phyloP scores from a whole-genome alignment of 148 eudicot species.

The Limonium bicolor region DNA sequence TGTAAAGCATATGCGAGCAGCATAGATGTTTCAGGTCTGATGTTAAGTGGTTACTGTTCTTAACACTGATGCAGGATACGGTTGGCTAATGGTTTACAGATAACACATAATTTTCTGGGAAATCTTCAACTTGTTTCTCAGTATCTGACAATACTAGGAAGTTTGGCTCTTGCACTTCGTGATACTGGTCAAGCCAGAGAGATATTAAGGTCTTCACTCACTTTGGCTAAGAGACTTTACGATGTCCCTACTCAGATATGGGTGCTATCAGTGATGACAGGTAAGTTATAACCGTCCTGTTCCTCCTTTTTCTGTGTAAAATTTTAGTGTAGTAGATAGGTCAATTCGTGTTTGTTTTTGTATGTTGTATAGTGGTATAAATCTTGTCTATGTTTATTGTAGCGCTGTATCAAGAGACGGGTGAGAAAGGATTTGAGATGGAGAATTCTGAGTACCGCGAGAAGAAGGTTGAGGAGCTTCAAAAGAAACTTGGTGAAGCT shows the following conservation, averaged over 20 bases:
- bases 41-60: neutral
- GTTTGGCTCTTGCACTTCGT: slow-evolving; percentile 87
- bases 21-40: neutral
- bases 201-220: slow-evolving; percentile 85
- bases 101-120: slow-evolving; percentile 50
- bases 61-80: slow-evolving; percentile 61
- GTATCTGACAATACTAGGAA: slow-evolving; percentile 83
- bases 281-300: too few relatives aligned
- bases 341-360: too few relatives aligned
- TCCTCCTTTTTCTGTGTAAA: too few relatives aligned
- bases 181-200: slow-evolving; percentile 91
- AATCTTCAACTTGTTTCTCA: slow-evolving; percentile 97
- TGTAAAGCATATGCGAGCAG: neutral
- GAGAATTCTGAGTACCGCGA: neutral
- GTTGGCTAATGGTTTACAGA: slow-evolving; percentile 86
- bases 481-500: slow-evolving; percentile 9
- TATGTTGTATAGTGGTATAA: too few relatives aligned
- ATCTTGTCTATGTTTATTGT: too few relatives aligned
- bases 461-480: neutral
- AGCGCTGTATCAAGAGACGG: slow-evolving; percentile 74
- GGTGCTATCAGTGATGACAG: too few relatives aligned
- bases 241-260: slow-evolving; percentile 90
- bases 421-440: slow-evolving; percentile 31
- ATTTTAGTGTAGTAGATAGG: too few relatives aligned
- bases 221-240: slow-evolving; percentile 82